Conservation (phyloP, 805 yeast genomes). For the Nakazawaea ishiwadae region DNA sequence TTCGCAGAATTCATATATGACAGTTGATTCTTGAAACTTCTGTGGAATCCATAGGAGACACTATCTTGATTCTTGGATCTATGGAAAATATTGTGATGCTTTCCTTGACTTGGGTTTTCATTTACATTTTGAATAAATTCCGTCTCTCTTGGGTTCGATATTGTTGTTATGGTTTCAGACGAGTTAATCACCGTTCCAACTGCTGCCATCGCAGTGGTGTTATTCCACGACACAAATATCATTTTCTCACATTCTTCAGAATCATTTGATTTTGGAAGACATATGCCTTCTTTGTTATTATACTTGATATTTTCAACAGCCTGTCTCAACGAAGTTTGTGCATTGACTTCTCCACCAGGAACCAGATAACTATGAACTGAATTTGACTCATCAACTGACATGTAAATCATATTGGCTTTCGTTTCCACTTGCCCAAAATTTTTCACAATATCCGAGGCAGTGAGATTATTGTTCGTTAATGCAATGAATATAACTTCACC, state of each 20-base stretch:
- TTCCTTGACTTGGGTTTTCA: not conserved
- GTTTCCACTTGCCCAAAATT: not conserved
- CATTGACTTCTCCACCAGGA: not conserved
- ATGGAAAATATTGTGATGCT: not conserved
- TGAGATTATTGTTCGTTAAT: not conserved
- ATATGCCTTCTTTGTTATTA: not conserved
- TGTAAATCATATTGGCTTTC: not conserved
- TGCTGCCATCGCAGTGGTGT: no score
- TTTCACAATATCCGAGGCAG: not conserved
- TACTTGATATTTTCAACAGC: constrained; percentile 2
- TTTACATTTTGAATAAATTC: not conserved
- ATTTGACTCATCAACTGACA: no score
- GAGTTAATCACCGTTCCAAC: no score
- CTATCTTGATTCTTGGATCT: not conserved
- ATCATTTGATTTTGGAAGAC: no score
- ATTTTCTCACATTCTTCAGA: not conserved
- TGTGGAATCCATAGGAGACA: not conserved
- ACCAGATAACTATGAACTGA: no score
- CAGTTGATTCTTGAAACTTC: not conserved
- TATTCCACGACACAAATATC: not conserved
- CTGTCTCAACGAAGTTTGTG: constrained; percentile 4
- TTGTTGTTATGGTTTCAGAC: no score
- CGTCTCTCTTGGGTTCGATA: no score
- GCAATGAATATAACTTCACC: constrained; percentile 9
- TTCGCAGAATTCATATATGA: not conserved